Conservation (phyloP, 2,329 filamentous ascomycete genomes). For the Cytospora piceae region DNA sequence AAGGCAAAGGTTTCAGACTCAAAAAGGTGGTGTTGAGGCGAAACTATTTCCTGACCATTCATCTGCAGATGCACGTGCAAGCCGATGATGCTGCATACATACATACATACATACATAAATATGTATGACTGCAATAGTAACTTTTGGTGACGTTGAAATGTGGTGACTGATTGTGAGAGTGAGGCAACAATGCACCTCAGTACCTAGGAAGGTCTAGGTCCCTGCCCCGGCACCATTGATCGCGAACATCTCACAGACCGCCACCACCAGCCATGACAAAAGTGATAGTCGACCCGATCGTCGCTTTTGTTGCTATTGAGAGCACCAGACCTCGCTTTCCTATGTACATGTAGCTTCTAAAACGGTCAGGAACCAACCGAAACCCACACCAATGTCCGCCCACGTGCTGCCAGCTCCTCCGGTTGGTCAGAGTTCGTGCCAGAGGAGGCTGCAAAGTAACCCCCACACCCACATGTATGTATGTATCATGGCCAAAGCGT, state of each 20-base stretch:
- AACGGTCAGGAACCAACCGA: neutral
- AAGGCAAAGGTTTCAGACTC: neutral
- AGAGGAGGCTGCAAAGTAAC: neutral
- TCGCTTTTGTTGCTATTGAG: too few relatives aligned
- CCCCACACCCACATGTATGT: neutral
- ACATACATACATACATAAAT: too few relatives aligned
- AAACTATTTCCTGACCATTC: neutral
- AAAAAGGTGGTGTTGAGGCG: neutral
- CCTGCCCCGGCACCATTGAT: too few relatives aligned
- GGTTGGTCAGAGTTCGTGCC: neutral
- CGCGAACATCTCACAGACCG: too few relatives aligned
- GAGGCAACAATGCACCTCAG: neutral
- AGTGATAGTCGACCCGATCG: too few relatives aligned
- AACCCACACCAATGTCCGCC: neutral
- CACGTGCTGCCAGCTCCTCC: constrained; percentile 1
- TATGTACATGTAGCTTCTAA: neutral
- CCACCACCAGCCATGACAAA: too few relatives aligned
- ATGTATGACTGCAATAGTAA: neutral
- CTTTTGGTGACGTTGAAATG: neutral
- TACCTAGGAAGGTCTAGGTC: too few relatives aligned
- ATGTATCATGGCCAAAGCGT: neutral
- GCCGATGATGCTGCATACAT: neutral
- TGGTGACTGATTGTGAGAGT: neutral
- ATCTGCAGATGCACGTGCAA: neutral
- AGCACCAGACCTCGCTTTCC: neutral